These are phyloP conservation scores for Chaetomium sp. DNA, from an alignment of 2,329 filamentous ascomycete species.

Conservation along the genomic window DNA sequence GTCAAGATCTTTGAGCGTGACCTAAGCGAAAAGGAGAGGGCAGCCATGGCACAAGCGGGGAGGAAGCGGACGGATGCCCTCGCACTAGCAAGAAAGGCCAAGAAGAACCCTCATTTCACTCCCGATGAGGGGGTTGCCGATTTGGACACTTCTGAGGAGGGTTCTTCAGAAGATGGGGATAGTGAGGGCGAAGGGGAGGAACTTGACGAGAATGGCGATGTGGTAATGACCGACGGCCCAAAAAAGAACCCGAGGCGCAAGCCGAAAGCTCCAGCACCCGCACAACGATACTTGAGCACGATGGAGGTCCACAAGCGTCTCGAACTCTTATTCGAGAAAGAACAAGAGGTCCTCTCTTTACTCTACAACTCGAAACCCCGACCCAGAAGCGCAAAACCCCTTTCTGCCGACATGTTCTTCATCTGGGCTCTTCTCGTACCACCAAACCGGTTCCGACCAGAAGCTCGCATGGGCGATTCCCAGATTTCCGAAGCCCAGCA, in stretches of 20 bases:
- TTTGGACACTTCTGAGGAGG: constrained; percentile 44
- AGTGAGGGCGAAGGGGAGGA: constrained; percentile 41
- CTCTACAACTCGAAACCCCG: constrained; percentile 71
- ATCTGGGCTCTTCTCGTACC: constrained; percentile 79
- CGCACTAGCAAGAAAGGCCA: constrained; percentile 39
- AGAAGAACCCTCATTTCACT: constrained; percentile 38
- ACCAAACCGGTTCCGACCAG: constrained; percentile 85
- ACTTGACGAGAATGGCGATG: constrained; percentile 49
- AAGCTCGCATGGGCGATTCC: constrained; percentile 71
- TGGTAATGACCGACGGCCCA: constrained; percentile 50
- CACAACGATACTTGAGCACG: constrained; percentile 72
- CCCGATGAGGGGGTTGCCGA: constrained; percentile 66
- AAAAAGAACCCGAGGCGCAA: constrained; percentile 28
- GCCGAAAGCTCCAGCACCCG: constrained; percentile 26
- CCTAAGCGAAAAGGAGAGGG: constrained; percentile 65
- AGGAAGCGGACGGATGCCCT: constrained; percentile 67
- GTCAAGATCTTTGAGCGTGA: constrained; percentile 91
- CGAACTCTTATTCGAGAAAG: constrained; percentile 74
- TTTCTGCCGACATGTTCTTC: constrained; percentile 92
- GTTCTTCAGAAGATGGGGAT: constrained; percentile 34
- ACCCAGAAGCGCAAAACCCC: constrained; percentile 47
- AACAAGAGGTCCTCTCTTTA: constrained; percentile 76
- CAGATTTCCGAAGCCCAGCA: constrained; percentile 83
- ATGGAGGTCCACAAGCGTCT: constrained; percentile 78
- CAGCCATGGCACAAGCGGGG: constrained; percentile 64